These are phyloP conservation scores for Pinus tabuliformis DNA, from an alignment of 75 land plant species.

Conservation along the genomic window DNA sequence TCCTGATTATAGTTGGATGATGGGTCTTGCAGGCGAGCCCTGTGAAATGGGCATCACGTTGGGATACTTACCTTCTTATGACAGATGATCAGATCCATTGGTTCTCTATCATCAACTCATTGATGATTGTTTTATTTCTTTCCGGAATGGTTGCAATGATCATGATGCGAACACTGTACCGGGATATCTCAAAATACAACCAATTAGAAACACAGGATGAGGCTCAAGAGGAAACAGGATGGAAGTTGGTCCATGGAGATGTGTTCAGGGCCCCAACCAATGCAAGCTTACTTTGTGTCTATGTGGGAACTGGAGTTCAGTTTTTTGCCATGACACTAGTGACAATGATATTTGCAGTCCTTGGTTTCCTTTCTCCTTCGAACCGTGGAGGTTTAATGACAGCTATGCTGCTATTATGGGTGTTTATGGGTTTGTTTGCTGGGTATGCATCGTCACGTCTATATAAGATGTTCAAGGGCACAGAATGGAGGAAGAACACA, in stretches of 20 bases:
- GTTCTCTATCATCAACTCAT: conserved; percentile 72
- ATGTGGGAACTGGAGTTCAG: conserved; percentile 55
- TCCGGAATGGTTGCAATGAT: conserved; percentile 84
- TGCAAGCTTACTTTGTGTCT: conserved; percentile 43
- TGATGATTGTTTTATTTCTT: conserved; percentile 68
- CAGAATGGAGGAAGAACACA: conserved; percentile 52
- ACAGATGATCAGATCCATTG: conserved; percentile 73
- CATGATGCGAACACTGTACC: conserved; percentile 73
- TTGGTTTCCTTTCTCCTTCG: conserved; percentile 51
- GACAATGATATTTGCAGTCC: conserved; percentile 51
- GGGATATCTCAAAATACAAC: conserved; percentile 75
- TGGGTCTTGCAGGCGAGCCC: conserved; percentile 36
- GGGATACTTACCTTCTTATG: conserved; percentile 76
- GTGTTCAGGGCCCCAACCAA: conserved; percentile 45
- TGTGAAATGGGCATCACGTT: conserved; percentile 75
- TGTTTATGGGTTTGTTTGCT: conserved; percentile 52
- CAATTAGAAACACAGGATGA: conserved; percentile 73
- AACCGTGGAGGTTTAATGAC: conserved; percentile 60
- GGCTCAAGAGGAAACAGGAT: conserved; percentile 77
- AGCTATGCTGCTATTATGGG: conserved; percentile 53
- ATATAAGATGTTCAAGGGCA: conserved; percentile 48
- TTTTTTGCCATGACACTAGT: conserved; percentile 55
- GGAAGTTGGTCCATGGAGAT: conserved; percentile 75
- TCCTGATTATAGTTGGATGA: too few species aligned
- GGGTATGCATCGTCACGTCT: conserved; percentile 45